Percentiles rank a stretch among this genome's conserved stretches.
These are phyloP conservation scores for Erigeron canadensis DNA, from an alignment of 129 eudicot species.

Conservation along the genomic window DNA sequence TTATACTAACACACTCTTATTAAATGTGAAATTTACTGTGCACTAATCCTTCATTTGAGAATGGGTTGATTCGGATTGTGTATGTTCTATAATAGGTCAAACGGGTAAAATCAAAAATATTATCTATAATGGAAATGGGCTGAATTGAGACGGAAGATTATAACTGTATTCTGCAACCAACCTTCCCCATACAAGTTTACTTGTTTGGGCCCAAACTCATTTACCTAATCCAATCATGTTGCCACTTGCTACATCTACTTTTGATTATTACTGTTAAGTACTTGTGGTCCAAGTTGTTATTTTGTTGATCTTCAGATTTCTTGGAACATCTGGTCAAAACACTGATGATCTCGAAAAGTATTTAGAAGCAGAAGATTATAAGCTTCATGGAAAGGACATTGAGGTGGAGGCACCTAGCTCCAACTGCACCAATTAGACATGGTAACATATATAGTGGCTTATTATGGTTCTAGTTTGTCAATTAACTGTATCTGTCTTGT, in stretches of 20 bases:
- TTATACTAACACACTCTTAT: too few relatives aligned
- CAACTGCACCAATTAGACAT: slow-evolving; percentile 92
- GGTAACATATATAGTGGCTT: slow-evolving; percentile 43
- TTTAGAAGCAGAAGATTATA: slow-evolving; percentile 67
- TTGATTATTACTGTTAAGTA: neutral
- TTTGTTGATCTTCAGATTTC: slow-evolving; percentile 52
- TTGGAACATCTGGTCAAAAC: slow-evolving; percentile 97
- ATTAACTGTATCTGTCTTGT: neutral
- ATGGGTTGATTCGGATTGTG: too few relatives aligned
- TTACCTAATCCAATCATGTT: neutral
- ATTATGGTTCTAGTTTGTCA: neutral
- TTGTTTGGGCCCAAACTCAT: neutral
- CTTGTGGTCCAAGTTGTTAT: slow-evolving; percentile 1
- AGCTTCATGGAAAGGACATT: slow-evolving; percentile 86
- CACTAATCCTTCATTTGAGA: too few relatives aligned
- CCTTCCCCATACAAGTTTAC: too few relatives aligned
- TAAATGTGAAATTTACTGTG: too few relatives aligned
- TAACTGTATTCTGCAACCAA: too few relatives aligned
- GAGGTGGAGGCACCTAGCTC: slow-evolving; percentile 97
- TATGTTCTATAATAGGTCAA: too few relatives aligned
- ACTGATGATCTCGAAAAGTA: slow-evolving; percentile 81
- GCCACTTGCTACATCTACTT: neutral
- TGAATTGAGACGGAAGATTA: too few relatives aligned
- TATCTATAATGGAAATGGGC: too few relatives aligned
- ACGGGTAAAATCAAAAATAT: too few relatives aligned